Evolutionary conservation across 2,329 filamentous ascomycete species (phyloP), one percentile per base, ranked within the genome.

Genomic region (Biscogniauxia sp.): DNA sequence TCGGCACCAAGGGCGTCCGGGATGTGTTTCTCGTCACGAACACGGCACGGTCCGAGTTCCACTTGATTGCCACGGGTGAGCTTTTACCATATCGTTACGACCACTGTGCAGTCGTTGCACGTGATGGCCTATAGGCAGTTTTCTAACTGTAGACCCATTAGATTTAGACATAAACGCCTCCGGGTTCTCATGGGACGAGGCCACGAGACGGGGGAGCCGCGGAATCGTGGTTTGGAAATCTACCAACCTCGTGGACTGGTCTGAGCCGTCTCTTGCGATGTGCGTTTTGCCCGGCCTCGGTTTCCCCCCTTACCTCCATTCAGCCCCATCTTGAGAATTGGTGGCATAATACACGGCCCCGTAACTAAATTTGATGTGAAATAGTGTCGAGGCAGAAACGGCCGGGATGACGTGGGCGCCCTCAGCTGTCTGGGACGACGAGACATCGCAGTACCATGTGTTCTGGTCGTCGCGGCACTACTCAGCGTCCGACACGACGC

Each of bases 401-500:
- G 74, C 75, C 1, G 75, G 75, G 5, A 77, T 76, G 74, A 67
- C 68, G 1, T 77, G 74, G 75, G 75, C 75, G 0, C 75, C 75
- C 0, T 76, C 74, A 0, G 75, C 66, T 4, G 72, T 77, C 25
- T 77, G 70, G 73, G 70, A 77, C 20, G 70, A 74, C 13, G 68
- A 56, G 1, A 69, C 69, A 4, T 66, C 69, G 17, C 74, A 78
- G 51, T 83, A 79, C 68, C 76, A 79, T 19, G 76, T 83, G 53
- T 79, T 80, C 69, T 83, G 80, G 81, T 73, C 81, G 0, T 76
- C 76, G 6, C 75, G 78, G 15, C 71, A 78, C 50, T 84, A 83
- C 66, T 66, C 69, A 1, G 57, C 74, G 2, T 74, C 72, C 17
- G 82, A 84, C 60, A 66, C 77, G 0, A 63, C 69, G 0, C 82